Evolutionary conservation across 495 filamentous ascomycete species (phyloP).

Genomic region (Daldinia loculata): DNA sequence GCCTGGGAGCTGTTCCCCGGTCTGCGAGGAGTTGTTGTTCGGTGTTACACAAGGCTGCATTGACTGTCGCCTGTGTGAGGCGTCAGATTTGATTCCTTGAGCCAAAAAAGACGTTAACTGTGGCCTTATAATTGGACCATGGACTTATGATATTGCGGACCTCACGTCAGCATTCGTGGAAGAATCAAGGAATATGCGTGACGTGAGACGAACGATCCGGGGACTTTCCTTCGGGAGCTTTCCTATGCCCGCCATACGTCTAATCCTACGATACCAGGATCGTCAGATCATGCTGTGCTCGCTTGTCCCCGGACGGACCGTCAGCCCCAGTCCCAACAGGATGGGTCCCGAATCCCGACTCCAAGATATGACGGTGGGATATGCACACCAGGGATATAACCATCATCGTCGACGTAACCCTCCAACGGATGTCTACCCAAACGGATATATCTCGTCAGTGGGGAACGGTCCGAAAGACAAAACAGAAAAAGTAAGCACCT

Average conservation of each 20-base stretch:
- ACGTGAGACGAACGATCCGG: constrained; percentile 32
- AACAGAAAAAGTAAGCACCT: not conserved
- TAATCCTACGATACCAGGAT: constrained; percentile 16
- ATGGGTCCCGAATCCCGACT: constrained; percentile 28
- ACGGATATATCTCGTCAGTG: constrained; percentile 11
- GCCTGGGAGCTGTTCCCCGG: not conserved
- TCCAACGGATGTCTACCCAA: constrained; percentile 20
- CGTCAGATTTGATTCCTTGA: constrained; percentile 4
- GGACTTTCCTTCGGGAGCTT: constrained; percentile 17
- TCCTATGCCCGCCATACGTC: not conserved
- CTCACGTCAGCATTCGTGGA: constrained; percentile 30
- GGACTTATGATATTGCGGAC: not conserved
- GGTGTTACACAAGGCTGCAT: constrained; percentile 4
- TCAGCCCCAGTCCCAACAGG: constrained; percentile 40
- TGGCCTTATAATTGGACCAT: constrained; percentile 2
- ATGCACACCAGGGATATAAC: constrained; percentile 25
- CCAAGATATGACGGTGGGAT: constrained; percentile 25
- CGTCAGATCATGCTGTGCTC: constrained; percentile 32
- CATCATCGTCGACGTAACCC: constrained; percentile 22
- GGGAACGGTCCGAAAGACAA: constrained; percentile 26
- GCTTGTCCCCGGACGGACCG: constrained; percentile 32
- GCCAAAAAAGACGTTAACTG: not conserved
- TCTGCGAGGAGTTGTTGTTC: not conserved
- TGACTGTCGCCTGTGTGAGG: not conserved
- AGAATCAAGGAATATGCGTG: constrained; percentile 6